phyloP scores from a whole-genome alignment of 192 early-diverging fungal genomes.

The Backusella australiensis region DNA sequence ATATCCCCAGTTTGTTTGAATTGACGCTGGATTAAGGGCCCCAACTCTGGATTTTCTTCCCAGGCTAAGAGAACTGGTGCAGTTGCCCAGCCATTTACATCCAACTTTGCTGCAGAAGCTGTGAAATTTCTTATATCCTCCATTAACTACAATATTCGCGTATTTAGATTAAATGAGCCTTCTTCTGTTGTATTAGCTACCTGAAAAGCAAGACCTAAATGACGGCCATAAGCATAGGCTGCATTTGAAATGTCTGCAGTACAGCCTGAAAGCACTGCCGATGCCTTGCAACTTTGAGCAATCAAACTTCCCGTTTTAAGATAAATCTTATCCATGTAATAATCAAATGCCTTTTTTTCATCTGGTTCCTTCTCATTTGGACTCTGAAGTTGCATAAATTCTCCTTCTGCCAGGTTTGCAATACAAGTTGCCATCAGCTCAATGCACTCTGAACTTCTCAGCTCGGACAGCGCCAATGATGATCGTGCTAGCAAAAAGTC shows the following conservation, averaged over 20 bases:
- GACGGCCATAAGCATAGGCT: constrained; percentile 81
- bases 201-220: constrained; percentile 94
- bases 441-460: constrained; percentile 88
- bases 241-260: constrained; percentile 69
- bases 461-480: constrained; percentile 82
- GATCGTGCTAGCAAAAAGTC: constrained; percentile 94
- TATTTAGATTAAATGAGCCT: neutral
- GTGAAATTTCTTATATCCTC: constrained; percentile 96
- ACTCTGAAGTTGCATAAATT: constrained; percentile 95
- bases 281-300: constrained; percentile 85
- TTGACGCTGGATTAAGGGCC: constrained; percentile 81
- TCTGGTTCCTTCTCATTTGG: constrained; percentile 42
- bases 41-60: constrained; percentile 82
- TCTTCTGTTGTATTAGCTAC: constrained; percentile 31
- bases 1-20: constrained; percentile 79
- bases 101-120: constrained; percentile 68
- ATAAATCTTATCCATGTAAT: constrained; percentile 95
- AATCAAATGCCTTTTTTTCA: constrained; percentile 65
- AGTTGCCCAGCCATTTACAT: constrained; percentile 92
- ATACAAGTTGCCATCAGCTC: constrained; percentile 93
- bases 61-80: constrained; percentile 94
- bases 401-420: constrained; percentile 92
- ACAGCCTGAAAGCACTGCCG: constrained; percentile 82
- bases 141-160: constrained; percentile 50
- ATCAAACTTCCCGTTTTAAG: constrained; percentile 95